These are phyloP conservation scores for Echeveria elegans DNA, from an alignment of 164 flowering plant species.

Conservation along the genomic window DNA sequence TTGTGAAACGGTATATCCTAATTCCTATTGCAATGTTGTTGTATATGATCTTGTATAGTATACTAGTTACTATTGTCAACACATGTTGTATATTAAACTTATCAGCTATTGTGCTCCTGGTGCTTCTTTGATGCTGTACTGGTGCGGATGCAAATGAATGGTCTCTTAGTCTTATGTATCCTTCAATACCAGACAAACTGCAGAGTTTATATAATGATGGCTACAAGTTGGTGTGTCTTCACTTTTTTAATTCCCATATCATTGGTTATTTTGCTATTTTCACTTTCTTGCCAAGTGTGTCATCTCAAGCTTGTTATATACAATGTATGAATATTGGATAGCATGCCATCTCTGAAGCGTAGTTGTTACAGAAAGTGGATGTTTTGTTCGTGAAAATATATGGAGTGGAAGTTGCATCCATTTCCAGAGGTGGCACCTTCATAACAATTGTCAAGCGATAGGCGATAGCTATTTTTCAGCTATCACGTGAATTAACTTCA, in stretches of 20 bases:
- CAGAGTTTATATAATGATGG: slow-evolving; percentile 69
- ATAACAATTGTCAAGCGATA: no score
- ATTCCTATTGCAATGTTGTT: neutral
- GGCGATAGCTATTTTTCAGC: neutral
- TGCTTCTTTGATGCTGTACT: slow-evolving; percentile 32
- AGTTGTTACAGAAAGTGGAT: neutral
- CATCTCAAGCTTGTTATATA: neutral
- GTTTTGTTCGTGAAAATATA: neutral
- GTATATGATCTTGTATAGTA: neutral
- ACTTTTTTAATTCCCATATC: slow-evolving; percentile 6
- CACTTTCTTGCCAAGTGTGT: neutral
- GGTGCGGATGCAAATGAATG: slow-evolving; percentile 97
- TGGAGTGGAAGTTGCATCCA: neutral
- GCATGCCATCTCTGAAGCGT: no score
- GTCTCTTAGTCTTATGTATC: slow-evolving; percentile 85
- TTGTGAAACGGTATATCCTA: slow-evolving; percentile 50
- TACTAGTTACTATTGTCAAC: neutral
- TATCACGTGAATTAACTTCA: neutral
- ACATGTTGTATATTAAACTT: neutral
- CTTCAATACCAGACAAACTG: slow-evolving; percentile 77
- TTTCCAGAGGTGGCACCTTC: no score
- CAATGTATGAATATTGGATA: neutral
- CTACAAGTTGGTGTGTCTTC: slow-evolving; percentile 68
- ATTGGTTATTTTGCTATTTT: neutral
- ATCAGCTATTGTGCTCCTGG: no score